phyloP scores from a whole-genome alignment of 768 basidiomycete species.

The Hirschioporus abietinus region DNA sequence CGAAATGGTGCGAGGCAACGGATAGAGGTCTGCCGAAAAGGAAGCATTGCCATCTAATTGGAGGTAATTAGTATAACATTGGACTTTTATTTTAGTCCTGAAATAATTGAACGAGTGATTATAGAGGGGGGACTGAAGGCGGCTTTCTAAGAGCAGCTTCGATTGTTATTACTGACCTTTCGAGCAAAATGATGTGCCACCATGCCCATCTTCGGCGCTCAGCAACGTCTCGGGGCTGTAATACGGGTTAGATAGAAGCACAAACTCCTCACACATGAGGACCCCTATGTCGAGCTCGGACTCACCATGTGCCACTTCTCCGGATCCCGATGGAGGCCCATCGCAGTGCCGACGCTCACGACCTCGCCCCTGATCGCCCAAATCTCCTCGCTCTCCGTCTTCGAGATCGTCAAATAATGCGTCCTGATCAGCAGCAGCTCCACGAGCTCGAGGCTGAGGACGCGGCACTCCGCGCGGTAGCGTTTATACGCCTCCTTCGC shows the following conservation, averaged over 20 bases:
- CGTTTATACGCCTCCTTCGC: constrained; percentile 60
- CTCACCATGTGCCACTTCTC: constrained; percentile 58
- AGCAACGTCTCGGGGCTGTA: constrained; percentile 47
- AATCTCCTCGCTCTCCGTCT: constrained; percentile 75
- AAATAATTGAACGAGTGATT: constrained; percentile 7
- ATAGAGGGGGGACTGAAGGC: neutral
- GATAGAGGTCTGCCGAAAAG: constrained; percentile 76
- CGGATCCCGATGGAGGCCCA: constrained; percentile 87
- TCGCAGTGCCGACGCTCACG: constrained; percentile 68
- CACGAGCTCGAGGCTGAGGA: constrained; percentile 67
- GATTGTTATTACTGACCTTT: constrained; percentile 46
- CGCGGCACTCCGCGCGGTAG: constrained; percentile 51
- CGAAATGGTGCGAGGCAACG: constrained; percentile 78
- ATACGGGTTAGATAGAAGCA: neutral
- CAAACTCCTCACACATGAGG: neutral
- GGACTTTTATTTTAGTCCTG: constrained; percentile 7
- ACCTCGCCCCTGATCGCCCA: constrained; percentile 74
- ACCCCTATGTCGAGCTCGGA: neutral
- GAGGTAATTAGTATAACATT: constrained; percentile 4
- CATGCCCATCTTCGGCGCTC: constrained; percentile 84
- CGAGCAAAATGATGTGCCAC: constrained; percentile 83
- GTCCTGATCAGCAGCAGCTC: constrained; percentile 66
- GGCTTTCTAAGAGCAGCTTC: neutral
- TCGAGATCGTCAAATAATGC: constrained; percentile 68
- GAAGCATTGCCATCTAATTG: constrained; percentile 76